Base-by-base conservation (phyloP, 1,284 basidiomycete species). In the Melampsora americana region DNA sequence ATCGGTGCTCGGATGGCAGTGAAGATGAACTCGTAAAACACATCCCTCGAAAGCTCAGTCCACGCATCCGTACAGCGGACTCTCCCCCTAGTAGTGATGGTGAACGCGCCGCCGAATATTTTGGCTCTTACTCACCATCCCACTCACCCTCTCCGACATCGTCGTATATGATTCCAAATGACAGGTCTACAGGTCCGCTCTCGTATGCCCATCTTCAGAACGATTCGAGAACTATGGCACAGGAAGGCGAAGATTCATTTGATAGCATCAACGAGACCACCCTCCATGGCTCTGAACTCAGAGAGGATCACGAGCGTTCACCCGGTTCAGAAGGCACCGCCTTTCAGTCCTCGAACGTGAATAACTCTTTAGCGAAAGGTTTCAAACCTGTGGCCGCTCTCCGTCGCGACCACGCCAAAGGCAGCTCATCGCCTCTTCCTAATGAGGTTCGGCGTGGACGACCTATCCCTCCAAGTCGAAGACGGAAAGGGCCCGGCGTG, bases 401-500 rank as follows among this genome's bases (percentile, higher is more conserved):
- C 42, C 42, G 35, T 39, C 30, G 18, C 42, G 71, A 74, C 32
- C 48, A 32, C n/a, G 42, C 28, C 30, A 62, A 50, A 28, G 65
- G 61, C 5, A 35, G 50, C 20, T 62, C 71, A 35, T 35, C 65
- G 28, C 46, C 46, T 28, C 56, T 42, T 60, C 28, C 53, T 23
- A 39, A 23, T 60, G 23, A 44, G 14, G 18, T 35, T 16, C 30
- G n/a, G n/a, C 18, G 60, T 5, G 16, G 2, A 20, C 64, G 64
- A 59, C 71, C 71, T 56, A 59, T 32, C 28, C 71, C 71, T 66
- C 71, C 71, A 9, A 53, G 53, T 42, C 46, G 71, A 5, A 74
- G 64, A 23, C 64, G 39, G 35, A 66, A 60, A 30, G 28, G 39
- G n/a, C 50, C 62, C 23, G 66, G 48, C 50, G 26, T 16, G 18